Conservation (phyloP, 306 rosid genomes). For the Fagus crenata region DNA sequence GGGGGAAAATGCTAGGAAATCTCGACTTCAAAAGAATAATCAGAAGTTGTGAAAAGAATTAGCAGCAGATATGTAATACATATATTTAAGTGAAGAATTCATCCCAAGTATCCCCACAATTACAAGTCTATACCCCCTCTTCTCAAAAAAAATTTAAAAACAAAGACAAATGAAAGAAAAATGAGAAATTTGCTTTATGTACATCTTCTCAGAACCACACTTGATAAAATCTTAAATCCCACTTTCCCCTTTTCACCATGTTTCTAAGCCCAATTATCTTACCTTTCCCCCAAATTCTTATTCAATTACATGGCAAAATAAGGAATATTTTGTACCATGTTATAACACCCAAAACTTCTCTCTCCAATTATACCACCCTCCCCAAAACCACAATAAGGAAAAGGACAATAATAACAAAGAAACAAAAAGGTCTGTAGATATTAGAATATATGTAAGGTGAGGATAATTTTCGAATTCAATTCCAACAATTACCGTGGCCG, state of each 20-base stretch:
- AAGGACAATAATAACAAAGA: slow-evolving; percentile 6
- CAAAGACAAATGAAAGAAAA: slow-evolving; percentile 18
- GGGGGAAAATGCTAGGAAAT: background rate
- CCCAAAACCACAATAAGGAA: slow-evolving; percentile 26
- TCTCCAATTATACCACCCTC: slow-evolving; percentile 29
- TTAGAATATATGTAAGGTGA: slow-evolving; percentile 27
- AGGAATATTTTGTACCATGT: slow-evolving; percentile 40
- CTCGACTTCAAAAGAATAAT: background rate
- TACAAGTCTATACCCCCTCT: slow-evolving; percentile 50
- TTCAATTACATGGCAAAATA: slow-evolving; percentile 56
- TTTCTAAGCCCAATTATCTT: slow-evolving; percentile 36
- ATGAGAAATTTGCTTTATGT: slow-evolving; percentile 18
- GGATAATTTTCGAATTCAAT: slow-evolving; percentile 24
- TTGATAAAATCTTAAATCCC: slow-evolving; percentile 13
- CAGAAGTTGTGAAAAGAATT: slow-evolving; percentile 32
- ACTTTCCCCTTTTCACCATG: slow-evolving; percentile 37
- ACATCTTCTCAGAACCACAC: slow-evolving; percentile 41
- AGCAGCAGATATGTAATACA: slow-evolving; percentile 44
- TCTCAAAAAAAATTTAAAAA: slow-evolving; percentile 30
- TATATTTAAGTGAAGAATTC: slow-evolving; percentile 42
- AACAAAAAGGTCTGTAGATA: slow-evolving; percentile 27
- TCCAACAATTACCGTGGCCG: slow-evolving; percentile 27
- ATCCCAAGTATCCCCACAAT: slow-evolving; percentile 49
- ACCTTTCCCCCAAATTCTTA: slow-evolving; percentile 38
- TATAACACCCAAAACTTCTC: slow-evolving; percentile 10